These are phyloP conservation scores for Torulaspora globosa DNA, from an alignment of 1,139 yeast genomes.

Conservation along the genomic window DNA sequence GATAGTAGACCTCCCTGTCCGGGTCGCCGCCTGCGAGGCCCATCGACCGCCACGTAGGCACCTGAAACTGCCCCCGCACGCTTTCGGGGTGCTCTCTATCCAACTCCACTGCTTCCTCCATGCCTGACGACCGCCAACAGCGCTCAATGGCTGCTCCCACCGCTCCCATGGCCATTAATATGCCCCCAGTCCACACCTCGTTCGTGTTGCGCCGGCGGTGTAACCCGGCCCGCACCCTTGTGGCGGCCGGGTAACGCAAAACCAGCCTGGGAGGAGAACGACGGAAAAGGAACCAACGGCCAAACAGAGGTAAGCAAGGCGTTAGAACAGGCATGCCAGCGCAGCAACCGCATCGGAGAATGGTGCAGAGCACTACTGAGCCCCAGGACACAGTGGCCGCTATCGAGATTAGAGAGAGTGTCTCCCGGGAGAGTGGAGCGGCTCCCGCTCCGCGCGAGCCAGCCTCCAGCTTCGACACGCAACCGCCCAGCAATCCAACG, in stretches of 20 bases:
- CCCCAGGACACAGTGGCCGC: not conserved
- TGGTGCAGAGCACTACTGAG: not conserved
- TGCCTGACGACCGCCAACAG: not conserved
- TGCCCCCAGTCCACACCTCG: no score
- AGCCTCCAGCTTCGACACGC: not conserved
- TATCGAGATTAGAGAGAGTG: not conserved
- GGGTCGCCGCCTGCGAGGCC: constrained; percentile 39
- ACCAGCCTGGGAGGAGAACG: not conserved
- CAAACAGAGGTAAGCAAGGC: constrained; percentile 1
- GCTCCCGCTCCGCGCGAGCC: not conserved
- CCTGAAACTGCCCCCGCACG: constrained; percentile 44
- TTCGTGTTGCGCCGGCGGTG: not conserved
- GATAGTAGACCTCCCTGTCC: constrained; percentile 42
- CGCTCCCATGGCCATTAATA: no score
- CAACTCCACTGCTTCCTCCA: constrained; percentile 15
- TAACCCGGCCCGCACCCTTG: not conserved
- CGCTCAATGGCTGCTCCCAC: not conserved
- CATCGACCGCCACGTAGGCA: constrained; percentile 58
- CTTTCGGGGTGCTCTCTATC: constrained; percentile 38
- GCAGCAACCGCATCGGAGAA: not conserved
- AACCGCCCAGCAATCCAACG: constrained; percentile 10
- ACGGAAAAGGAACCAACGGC: not conserved
- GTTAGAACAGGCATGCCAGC: not conserved
- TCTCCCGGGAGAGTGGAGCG: constrained; percentile 1
- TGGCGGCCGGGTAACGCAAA: not conserved